phyloP scores from a whole-genome alignment of 345 rosid genomes.

The Brassica carinata region DNA sequence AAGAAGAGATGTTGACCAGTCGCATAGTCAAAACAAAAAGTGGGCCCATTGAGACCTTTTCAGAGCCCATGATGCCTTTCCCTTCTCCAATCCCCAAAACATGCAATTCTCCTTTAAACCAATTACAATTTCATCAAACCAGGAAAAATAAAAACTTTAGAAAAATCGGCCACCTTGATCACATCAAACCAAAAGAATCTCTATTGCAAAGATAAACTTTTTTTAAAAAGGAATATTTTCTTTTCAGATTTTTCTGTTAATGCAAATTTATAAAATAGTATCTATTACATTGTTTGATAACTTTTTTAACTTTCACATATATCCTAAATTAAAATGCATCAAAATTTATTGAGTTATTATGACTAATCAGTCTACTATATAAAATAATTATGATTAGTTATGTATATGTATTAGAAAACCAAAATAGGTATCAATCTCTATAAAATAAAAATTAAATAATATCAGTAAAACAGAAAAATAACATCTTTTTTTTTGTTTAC shows the following conservation, averaged over 20 bases:
- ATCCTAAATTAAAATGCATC: neutral
- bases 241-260: neutral
- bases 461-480: neutral
- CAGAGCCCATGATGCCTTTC: constrained; percentile 34
- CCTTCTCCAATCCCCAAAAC: constrained; percentile 36
- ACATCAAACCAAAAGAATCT: neutral
- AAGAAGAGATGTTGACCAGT: constrained; percentile 51
- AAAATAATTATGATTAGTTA: neutral
- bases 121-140: constrained; percentile 9
- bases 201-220: neutral
- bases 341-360: neutral
- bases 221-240: neutral
- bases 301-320: neutral
- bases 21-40: constrained; percentile 39
- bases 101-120: constrained; percentile 19
- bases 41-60: constrained; percentile 33
- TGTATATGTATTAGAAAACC: neutral
- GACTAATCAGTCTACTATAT: neutral
- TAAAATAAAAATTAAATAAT: neutral
- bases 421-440: neutral
- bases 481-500: neutral
- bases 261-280: neutral
- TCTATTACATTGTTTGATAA: neutral
- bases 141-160: neutral
- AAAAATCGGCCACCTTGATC: neutral